A percentile compares a stretch with the other conserved stretches of the same genome.
Evolutionary conservation across 1,139 yeast species (phyloP).

Genomic region (Pichia sp.): DNA sequence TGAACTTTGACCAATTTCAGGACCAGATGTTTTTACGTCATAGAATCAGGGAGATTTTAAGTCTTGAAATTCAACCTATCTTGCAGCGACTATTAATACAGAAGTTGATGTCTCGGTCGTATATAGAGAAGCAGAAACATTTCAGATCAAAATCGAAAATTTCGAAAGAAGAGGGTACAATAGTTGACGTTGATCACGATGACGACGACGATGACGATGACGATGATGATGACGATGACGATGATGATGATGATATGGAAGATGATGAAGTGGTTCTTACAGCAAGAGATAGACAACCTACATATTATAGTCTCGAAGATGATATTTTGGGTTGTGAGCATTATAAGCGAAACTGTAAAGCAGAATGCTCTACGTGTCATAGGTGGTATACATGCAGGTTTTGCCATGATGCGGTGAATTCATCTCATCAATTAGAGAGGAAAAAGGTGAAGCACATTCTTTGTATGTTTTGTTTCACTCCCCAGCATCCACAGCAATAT

Average conservation of each 20-base stretch:
- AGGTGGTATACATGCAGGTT: conserved; percentile 79
- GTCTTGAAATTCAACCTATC: conserved; percentile 43
- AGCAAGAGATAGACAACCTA: conserved; percentile 46
- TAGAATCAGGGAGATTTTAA: conserved; percentile 55
- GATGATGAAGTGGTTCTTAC: conserved; percentile 39
- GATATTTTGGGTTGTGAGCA: conserved; percentile 71
- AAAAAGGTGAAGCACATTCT: conserved; percentile 61
- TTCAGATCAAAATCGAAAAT: conserved; percentile 35
- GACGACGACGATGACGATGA: conserved; percentile 28
- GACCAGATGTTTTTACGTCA: conserved; percentile 51
- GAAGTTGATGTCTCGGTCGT: conserved; percentile 71
- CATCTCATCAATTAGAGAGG: conserved; percentile 62
- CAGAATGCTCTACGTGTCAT: conserved; percentile 72
- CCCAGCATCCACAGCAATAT: conserved; percentile 67
- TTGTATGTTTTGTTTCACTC: conserved; percentile 75
- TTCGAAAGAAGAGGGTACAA: conserved; percentile 37
- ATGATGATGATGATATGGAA: conserved; percentile 26
- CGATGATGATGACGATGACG: conserved; percentile 24
- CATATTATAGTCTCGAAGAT: conserved; percentile 44
- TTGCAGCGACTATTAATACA: conserved; percentile 65
- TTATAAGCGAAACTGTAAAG: conserved; percentile 77
- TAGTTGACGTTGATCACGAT: conserved; percentile 20
- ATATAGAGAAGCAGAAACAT: conserved; percentile 44
- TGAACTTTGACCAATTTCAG: conserved; percentile 45
- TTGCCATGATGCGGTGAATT: conserved; percentile 68